These are phyloP conservation scores for Fusarium caatingaense DNA, from an alignment of 2,329 filamentous ascomycete genomes.

Conservation along the genomic window DNA sequence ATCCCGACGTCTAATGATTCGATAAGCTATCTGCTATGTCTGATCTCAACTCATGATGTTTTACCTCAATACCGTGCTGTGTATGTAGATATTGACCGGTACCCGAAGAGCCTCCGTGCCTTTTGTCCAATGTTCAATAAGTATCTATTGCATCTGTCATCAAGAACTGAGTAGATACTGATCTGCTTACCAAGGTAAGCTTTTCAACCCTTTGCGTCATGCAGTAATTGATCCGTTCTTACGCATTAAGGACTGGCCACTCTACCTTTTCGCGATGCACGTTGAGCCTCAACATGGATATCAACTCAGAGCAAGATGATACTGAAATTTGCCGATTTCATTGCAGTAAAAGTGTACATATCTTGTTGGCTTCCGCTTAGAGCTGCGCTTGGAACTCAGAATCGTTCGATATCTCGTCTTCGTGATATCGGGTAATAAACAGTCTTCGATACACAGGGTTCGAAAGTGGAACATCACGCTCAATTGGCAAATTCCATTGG, in stretches of 20 bases:
- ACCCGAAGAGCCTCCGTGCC: too few relatives aligned
- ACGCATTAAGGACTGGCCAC: not conserved
- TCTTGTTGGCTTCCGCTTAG: not conserved
- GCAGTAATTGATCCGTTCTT: not conserved
- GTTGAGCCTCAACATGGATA: not conserved
- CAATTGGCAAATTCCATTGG: slow-evolving; percentile 18
- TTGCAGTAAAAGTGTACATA: slow-evolving; percentile 11
- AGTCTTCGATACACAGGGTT: slow-evolving; percentile 1
- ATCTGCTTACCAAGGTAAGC: too few relatives aligned
- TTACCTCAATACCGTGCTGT: not conserved
- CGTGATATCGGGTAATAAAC: slow-evolving; percentile 25
- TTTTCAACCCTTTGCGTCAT: not conserved
- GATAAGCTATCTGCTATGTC: not conserved
- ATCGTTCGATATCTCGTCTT: slow-evolving; percentile 39
- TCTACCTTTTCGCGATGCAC: not conserved
- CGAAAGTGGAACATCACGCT: slow-evolving; percentile 18
- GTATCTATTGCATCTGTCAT: too few relatives aligned
- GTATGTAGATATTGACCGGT: not conserved
- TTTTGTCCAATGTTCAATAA: too few relatives aligned
- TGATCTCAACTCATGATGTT: not conserved
- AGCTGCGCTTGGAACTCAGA: slow-evolving; percentile 6
- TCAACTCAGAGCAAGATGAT: not conserved
- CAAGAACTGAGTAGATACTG: too few relatives aligned
- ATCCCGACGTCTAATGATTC: slow-evolving; percentile 7
- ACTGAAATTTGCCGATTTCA: not conserved